Conservation (phyloP, 2,329 filamentous ascomycete species). For the Aschersonia sp. region DNA sequence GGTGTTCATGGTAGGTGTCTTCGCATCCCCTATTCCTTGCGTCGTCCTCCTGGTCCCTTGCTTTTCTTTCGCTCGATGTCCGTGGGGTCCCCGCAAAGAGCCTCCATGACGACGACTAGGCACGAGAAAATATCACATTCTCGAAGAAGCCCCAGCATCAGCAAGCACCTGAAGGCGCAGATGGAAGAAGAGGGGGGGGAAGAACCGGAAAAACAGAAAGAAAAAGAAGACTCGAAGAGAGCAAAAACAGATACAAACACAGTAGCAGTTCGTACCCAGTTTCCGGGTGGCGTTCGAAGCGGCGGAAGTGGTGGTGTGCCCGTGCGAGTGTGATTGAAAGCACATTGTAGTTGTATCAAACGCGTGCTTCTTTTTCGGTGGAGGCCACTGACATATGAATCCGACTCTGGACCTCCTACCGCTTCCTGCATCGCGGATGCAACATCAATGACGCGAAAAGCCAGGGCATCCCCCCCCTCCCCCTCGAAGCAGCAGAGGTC, state of each 20-base stretch:
- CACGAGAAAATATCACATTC: no score
- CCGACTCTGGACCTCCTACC: slow-evolving; percentile 3
- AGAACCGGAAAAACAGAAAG: no score
- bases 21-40: no score
- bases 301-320: slow-evolving; percentile 2
- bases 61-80: no score
- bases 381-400: slow-evolving; percentile 5
- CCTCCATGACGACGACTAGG: no score
- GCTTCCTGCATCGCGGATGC: slow-evolving; percentile 9
- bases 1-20: no score
- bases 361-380: slow-evolving; percentile 4
- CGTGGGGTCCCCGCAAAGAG: no score
- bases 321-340: slow-evolving; percentile 2
- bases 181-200: no score
- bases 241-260: background rate
- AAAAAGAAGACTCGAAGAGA: background rate
- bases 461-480: slow-evolving; percentile 4
- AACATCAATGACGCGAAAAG: slow-evolving; percentile 11
- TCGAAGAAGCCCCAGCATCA: no score
- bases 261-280: background rate
- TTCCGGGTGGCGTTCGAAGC: slow-evolving; percentile 5
- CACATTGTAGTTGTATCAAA: slow-evolving; percentile 2
- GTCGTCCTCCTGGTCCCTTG: no score
- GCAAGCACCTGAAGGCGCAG: no score
- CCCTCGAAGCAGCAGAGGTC: background rate